Conservation (phyloP, 805 yeast species). For the Suhomyces vadensis region DNA sequence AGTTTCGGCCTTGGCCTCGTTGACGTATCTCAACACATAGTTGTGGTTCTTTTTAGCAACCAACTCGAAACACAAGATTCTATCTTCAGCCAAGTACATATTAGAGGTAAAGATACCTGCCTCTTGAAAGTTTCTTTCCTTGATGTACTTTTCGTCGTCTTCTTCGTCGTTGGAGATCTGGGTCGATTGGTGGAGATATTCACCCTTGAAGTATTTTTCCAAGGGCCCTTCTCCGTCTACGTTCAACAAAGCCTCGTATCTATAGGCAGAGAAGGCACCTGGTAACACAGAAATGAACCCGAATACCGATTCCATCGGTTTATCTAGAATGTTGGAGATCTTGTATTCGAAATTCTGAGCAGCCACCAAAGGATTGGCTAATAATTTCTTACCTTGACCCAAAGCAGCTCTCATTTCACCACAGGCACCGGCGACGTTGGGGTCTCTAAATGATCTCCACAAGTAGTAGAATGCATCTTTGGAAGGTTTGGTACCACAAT, state of each 20-base stretch:
- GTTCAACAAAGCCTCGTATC: constrained; percentile 75
- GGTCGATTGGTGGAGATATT: constrained; percentile 66
- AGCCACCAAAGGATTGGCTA: constrained; percentile 87
- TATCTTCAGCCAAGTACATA: constrained; percentile 96
- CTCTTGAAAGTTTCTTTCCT: constrained; percentile 39
- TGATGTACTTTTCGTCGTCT: constrained; percentile 41
- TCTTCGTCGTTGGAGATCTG: constrained; percentile 39
- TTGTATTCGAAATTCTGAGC: constrained; percentile 97
- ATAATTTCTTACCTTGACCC: constrained; percentile 52
- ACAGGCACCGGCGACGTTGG: constrained; percentile 94
- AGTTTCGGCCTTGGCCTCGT: constrained; percentile 92
- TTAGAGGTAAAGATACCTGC: constrained; percentile 87
- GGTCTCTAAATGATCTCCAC: constrained; percentile 83
- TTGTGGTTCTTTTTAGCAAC: constrained; percentile 80
- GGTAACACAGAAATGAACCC: constrained; percentile 95
- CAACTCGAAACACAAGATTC: constrained; percentile 94
- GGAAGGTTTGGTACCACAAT: constrained; percentile 93
- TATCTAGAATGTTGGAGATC: constrained; percentile 90
- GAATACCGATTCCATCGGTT: constrained; percentile 92
- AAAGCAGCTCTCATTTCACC: constrained; percentile 91
- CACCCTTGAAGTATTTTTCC: constrained; percentile 90
- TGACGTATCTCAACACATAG: constrained; percentile 91
- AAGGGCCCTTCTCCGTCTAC: constrained; percentile 80
- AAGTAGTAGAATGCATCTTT: constrained; percentile 80
- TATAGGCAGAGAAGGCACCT: constrained; percentile 94